Evolutionary conservation across 495 filamentous ascomycete genomes (phyloP).

Genomic region (Neurospora intermedia): DNA sequence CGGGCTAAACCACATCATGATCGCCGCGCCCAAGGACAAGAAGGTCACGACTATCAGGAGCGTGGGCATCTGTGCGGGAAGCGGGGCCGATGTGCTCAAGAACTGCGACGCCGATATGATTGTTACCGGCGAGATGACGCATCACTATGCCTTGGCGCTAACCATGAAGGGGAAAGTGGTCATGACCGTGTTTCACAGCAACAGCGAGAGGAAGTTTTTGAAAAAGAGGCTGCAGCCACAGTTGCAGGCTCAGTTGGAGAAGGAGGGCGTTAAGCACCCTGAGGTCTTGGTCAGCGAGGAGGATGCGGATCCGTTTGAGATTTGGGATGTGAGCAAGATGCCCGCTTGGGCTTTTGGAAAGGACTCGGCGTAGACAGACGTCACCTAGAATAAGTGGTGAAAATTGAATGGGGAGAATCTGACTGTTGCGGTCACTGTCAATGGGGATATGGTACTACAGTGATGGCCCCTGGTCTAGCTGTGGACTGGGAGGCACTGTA

Average conservation of each 20-base stretch:
- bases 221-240: constrained; percentile 54
- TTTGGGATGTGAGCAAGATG: constrained; percentile 27
- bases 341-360: constrained; percentile 6
- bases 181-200: constrained; percentile 79
- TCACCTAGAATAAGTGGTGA: neutral
- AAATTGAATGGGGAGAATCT: neutral
- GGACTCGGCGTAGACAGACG: neutral
- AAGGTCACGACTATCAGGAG: constrained; percentile 8
- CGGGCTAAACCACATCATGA: constrained; percentile 28
- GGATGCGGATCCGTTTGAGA: constrained; percentile 60
- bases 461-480: too few species aligned
- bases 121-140: constrained; percentile 86
- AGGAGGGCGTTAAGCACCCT: constrained; percentile 33
- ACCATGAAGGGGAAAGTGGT: constrained; percentile 83
- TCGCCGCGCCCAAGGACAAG: constrained; percentile 24
- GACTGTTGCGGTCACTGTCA: neutral
- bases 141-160: constrained; percentile 79
- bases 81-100: constrained; percentile 63
- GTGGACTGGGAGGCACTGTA: too few species aligned
- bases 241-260: constrained; percentile 45
- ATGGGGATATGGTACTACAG: neutral
- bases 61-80: constrained; percentile 71
- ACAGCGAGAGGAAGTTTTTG: constrained; percentile 78
- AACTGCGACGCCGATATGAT: constrained; percentile 61
- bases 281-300: constrained; percentile 63